These are phyloP conservation scores for Maudiozyma humilis DNA, from an alignment of 1,139 yeast genomes.

Conservation along the genomic window DNA sequence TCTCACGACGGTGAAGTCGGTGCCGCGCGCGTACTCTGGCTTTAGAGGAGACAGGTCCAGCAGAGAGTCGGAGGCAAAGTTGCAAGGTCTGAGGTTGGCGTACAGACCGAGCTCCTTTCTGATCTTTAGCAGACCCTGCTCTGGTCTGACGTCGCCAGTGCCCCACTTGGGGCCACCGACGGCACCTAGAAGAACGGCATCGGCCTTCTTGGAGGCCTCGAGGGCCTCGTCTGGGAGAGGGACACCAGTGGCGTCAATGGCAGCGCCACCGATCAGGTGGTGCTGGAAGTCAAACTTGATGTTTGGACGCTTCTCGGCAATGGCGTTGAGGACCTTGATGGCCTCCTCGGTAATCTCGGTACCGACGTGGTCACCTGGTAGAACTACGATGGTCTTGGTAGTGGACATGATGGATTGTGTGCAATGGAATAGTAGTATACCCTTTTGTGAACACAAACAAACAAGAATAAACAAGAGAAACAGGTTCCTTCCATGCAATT, in stretches of 20 bases:
- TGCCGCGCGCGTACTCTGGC: conserved; percentile 76
- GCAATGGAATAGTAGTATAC: too few relatives aligned
- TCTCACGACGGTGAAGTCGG: conserved; percentile 85
- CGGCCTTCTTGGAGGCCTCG: conserved; percentile 77
- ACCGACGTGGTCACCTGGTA: conserved; percentile 97
- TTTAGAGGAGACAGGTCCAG: conserved; percentile 83
- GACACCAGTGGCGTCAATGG: conserved; percentile 90
- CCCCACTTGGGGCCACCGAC: conserved; percentile 99
- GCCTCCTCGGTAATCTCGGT: conserved; percentile 86
- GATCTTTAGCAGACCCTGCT: conserved; percentile 87
- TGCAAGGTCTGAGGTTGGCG: conserved; percentile 95
- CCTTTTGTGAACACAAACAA: too few relatives aligned
- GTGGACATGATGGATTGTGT: background rate
- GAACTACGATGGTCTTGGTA: conserved; percentile 64
- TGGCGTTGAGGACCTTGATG: conserved; percentile 76
- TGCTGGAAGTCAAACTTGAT: conserved; percentile 67
- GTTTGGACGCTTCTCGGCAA: conserved; percentile 49
- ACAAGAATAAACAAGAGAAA: too few relatives aligned
- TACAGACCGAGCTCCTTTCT: conserved; percentile 89
- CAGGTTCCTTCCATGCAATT: too few relatives aligned
- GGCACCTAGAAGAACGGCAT: conserved; percentile 92
- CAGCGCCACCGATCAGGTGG: conserved; percentile 95
- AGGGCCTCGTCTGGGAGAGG: conserved; percentile 88
- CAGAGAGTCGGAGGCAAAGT: conserved; percentile 79
- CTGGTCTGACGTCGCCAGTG: conserved; percentile 89